phyloP scores from a whole-genome alignment of 192 early-diverging fungal genomes.

The Coemansia sp. region DNA sequence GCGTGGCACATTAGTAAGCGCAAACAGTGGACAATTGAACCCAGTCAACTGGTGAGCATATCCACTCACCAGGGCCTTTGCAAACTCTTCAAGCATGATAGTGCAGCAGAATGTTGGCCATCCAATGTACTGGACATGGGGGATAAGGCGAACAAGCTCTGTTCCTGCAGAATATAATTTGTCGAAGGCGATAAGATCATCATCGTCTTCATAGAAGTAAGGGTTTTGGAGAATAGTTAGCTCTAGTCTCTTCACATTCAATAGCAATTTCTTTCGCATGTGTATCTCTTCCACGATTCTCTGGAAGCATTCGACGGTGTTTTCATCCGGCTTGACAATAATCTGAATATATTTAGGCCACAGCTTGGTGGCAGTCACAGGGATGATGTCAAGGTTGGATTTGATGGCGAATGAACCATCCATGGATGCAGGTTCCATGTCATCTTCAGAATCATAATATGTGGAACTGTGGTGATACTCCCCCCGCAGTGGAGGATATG shows the following conservation, averaged over 20 bases:
- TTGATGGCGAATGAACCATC: too few relatives aligned
- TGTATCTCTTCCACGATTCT: background rate
- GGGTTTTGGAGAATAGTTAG: background rate
- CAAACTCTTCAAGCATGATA: background rate
- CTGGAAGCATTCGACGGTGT: background rate
- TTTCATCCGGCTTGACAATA: background rate
- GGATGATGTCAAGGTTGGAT: too few relatives aligned
- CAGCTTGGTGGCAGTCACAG: too few relatives aligned
- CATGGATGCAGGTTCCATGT: background rate
- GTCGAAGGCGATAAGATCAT: background rate
- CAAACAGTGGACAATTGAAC: background rate
- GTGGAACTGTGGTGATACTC: background rate
- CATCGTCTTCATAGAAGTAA: background rate
- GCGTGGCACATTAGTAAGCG: background rate
- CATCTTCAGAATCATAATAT: background rate
- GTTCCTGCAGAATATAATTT: background rate
- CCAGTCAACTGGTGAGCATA: background rate
- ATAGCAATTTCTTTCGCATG: background rate
- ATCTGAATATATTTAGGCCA: background rate
- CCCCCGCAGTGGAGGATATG: too few relatives aligned
- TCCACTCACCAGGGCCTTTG: background rate
- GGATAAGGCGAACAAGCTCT: background rate
- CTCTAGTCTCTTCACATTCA: background rate
- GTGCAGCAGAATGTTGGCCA: background rate
- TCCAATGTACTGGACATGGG: background rate